Conservation (phyloP, 495 filamentous ascomycete genomes). For the Podospora pseudocomata region DNA sequence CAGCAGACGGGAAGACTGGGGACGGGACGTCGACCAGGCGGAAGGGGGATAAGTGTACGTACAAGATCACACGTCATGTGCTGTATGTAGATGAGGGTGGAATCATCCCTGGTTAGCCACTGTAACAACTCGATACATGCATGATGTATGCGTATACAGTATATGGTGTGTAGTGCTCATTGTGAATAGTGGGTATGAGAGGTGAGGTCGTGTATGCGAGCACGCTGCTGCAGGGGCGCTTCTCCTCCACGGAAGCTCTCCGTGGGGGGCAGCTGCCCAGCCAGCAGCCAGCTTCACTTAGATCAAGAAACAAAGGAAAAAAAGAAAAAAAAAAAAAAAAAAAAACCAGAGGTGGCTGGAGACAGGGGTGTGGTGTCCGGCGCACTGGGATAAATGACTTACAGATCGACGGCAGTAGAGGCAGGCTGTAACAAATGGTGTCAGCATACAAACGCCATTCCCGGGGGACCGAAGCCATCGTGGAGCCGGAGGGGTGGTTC, state of each 20-base stretch:
- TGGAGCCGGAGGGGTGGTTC: neutral
- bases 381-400: slow-evolving; percentile 50
- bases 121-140: slow-evolving; percentile 20
- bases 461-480: neutral
- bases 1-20: neutral
- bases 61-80: slow-evolving; percentile 99
- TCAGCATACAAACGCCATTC: slow-evolving; percentile 35
- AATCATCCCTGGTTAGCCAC: slow-evolving; percentile 30
- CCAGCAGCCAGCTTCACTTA: slow-evolving; percentile 4
- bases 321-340: neutral
- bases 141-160: slow-evolving; percentile 16
- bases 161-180: slow-evolving; percentile 4
- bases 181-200: neutral
- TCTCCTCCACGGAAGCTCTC: slow-evolving; percentile 6
- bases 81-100: slow-evolving; percentile 55
- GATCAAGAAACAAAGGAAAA: neutral
- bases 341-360: slow-evolving; percentile 32
- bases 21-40: slow-evolving; percentile 7
- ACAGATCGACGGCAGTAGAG: slow-evolving; percentile 99
- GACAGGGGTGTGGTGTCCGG: slow-evolving; percentile 28
- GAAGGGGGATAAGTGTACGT: slow-evolving; percentile 55
- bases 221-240: slow-evolving; percentile 1
- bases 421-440: slow-evolving; percentile 69
- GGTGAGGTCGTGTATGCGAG: slow-evolving; percentile 6
- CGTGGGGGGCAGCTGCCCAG: slow-evolving; percentile 2